These are phyloP conservation scores for Cladosporium sp. DNA, from an alignment of 2,329 filamentous ascomycete genomes.

Conservation along the genomic window DNA sequence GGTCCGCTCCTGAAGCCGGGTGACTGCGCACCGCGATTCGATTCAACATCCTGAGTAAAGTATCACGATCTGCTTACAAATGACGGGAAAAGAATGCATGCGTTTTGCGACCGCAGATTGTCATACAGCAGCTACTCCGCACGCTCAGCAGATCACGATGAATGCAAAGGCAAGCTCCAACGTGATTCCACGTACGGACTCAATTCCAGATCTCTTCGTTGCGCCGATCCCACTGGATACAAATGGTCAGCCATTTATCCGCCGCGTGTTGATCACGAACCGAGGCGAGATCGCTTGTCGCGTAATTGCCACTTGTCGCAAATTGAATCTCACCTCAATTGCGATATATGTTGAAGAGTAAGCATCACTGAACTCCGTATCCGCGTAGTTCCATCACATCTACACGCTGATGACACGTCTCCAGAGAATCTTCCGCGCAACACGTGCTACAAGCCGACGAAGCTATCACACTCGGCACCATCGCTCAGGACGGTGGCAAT, in stretches of 20 bases:
- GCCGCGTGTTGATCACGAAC: neutral
- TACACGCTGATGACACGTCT: neutral
- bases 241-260: neutral
- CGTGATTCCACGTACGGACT: neutral
- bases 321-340: neutral
- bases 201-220: neutral
- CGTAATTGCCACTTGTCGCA: slow-evolving; percentile 3
- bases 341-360: neutral
- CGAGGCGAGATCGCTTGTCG: slow-evolving; percentile 7
- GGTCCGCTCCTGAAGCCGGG: too few relatives aligned
- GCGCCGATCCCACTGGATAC: neutral
- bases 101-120: too few relatives aligned
- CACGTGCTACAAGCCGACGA: slow-evolving; percentile 40
- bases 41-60: too few relatives aligned
- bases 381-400: too few relatives aligned
- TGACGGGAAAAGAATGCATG: too few relatives aligned
- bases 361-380: neutral
- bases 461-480: slow-evolving; percentile 31
- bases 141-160: too few relatives aligned
- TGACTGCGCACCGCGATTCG: too few relatives aligned
- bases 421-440: slow-evolving; percentile 34
- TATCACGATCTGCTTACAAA: too few relatives aligned
- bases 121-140: too few relatives aligned
- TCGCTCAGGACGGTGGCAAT: slow-evolving; percentile 1
- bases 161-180: too few relatives aligned